A percentile compares a stretch with the other conserved stretches of the same genome.
phyloP scores from a whole-genome alignment of 1,139 yeast genomes.

The Nakaseomyces sp. region DNA sequence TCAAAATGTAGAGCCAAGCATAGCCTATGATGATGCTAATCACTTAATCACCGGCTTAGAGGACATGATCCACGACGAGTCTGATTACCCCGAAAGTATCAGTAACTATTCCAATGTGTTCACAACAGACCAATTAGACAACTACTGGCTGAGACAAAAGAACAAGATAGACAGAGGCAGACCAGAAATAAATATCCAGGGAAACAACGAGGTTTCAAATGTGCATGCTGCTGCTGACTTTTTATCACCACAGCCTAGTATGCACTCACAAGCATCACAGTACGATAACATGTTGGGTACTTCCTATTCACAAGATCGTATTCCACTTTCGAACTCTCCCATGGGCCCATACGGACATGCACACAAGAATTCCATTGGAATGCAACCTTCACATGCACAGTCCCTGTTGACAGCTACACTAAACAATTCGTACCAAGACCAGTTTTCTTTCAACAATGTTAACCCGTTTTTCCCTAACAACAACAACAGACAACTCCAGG shows the following conservation, averaged over 20 bases:
- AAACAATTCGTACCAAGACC: slow-evolving; percentile 9
- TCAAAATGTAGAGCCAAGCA: slow-evolving; percentile 13
- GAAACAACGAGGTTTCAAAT: neutral
- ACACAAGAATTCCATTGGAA: slow-evolving; percentile 4
- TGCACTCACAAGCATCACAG: neutral
- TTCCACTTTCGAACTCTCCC: slow-evolving; percentile 8
- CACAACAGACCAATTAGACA: slow-evolving; percentile 29
- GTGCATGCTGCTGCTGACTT: slow-evolving; percentile 3
- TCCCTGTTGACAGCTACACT: slow-evolving; percentile 17
- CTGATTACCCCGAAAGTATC: slow-evolving; percentile 25
- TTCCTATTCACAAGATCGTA: slow-evolving; percentile 5
- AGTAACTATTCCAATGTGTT: slow-evolving; percentile 27
- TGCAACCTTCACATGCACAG: slow-evolving; percentile 12
- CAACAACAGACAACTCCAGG: slow-evolving; percentile 6
- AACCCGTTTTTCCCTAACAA: slow-evolving; percentile 9
- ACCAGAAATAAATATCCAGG: neutral
- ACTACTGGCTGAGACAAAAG: slow-evolving; percentile 24
- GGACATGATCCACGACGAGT: slow-evolving; percentile 29
- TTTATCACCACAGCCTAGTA: slow-evolving; percentile 5
- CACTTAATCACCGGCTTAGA: slow-evolving; percentile 29
- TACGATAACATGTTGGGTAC: slow-evolving; percentile 1
- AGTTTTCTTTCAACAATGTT: neutral
- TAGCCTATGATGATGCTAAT: slow-evolving; percentile 27
- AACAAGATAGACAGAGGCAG: neutral
- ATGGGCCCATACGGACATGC: slow-evolving; percentile 4